Conservation (phyloP, 2,329 filamentous ascomycete genomes). For the Hymenoscyphus linearis region DNA sequence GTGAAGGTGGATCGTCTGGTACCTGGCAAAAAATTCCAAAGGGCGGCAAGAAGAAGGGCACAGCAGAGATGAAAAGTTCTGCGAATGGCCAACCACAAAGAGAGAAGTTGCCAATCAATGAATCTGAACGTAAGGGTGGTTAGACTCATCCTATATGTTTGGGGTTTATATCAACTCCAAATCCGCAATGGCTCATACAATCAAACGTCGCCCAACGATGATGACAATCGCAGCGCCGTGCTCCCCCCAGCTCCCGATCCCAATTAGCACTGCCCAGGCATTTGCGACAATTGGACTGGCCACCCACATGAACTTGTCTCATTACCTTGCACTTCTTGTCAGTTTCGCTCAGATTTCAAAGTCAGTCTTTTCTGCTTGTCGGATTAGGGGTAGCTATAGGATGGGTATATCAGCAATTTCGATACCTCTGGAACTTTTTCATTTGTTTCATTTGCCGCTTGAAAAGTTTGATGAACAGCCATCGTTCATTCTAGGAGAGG, state of each 20-base stretch:
- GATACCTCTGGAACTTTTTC: background rate
- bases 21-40: constrained; percentile 58
- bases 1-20: constrained; percentile 42
- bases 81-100: constrained; percentile 39
- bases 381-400: background rate
- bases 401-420: constrained; percentile 2
- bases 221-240: no score
- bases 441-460: constrained; percentile 3
- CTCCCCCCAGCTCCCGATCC: background rate
- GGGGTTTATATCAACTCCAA: background rate
- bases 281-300: background rate
- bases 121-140: constrained; percentile 58
- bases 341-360: background rate
- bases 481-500: constrained; percentile 9
- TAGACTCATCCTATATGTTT: constrained; percentile 29
- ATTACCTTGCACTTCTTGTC: background rate
- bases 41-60: constrained; percentile 47
- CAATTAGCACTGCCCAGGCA: background rate
- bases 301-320: background rate
- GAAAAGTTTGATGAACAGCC: constrained; percentile 11
- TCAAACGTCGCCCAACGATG: background rate
- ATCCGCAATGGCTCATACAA: background rate
- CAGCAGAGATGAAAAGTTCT: constrained; percentile 41
- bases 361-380: background rate
- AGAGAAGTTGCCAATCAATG: constrained; percentile 53